Evolutionary conservation across 164 flowering plant genomes (phyloP).

Genomic region (Tetrastigma voinierianum): DNA sequence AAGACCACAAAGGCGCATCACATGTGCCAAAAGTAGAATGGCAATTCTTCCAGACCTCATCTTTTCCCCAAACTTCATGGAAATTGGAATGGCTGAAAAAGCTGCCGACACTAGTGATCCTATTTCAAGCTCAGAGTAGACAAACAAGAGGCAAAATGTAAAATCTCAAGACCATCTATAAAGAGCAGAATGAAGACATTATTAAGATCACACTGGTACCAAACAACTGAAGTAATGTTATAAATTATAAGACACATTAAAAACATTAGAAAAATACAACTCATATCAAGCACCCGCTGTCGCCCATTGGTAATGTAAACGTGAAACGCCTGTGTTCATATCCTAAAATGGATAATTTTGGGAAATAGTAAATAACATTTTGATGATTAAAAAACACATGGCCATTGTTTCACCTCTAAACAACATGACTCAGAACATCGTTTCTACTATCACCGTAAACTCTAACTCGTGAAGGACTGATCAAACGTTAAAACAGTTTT

Average conservation of each 20-base stretch:
- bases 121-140: conserved; percentile 92
- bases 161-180: conserved; percentile 99
- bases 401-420: too few species aligned
- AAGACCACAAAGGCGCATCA: conserved; percentile 92
- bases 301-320: too few species aligned
- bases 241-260: neutral
- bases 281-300: too few species aligned
- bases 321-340: too few species aligned
- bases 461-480: neutral
- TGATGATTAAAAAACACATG: too few species aligned
- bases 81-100: conserved; percentile 98
- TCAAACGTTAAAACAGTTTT: neutral
- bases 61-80: conserved; percentile 99
- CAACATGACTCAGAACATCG: neutral
- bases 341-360: too few species aligned
- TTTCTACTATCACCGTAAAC: neutral
- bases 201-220: conserved; percentile 4
- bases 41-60: conserved; percentile 95
- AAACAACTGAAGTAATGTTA: neutral
- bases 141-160: conserved; percentile 96
- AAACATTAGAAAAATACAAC: too few species aligned
- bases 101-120: conserved; percentile 92
- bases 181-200: conserved; percentile 11
- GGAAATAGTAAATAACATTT: too few species aligned
- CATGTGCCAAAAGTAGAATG: conserved; percentile 91